A percentile compares a stretch with the other conserved stretches of the same genome.
phyloP scores from a whole-genome alignment of 495 filamentous ascomycete genomes.

The Neurospora sublineolata region DNA sequence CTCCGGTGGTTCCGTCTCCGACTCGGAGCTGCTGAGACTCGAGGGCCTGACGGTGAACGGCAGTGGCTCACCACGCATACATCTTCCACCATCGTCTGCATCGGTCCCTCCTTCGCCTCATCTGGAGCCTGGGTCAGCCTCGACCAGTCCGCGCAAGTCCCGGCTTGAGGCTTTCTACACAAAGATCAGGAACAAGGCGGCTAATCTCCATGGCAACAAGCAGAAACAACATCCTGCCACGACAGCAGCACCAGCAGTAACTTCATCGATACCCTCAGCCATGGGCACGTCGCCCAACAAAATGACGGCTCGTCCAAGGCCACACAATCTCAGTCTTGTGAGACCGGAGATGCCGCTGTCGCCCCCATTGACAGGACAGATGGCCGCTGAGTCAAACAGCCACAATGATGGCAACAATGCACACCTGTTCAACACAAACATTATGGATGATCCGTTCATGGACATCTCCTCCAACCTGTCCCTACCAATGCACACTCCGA shows the following conservation, averaged over 20 bases:
- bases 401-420: background rate
- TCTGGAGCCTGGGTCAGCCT: conserved; percentile 1
- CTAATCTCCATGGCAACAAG: conserved; percentile 8
- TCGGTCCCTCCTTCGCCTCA: conserved; percentile 19
- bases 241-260: background rate
- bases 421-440: conserved; percentile 17
- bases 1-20: conserved; percentile 29
- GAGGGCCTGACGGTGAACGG: conserved; percentile 31
- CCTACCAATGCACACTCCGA: conserved; percentile 19
- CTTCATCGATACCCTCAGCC: conserved; percentile 10
- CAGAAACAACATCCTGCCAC: conserved; percentile 5
- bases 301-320: conserved; percentile 2
- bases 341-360: conserved; percentile 20
- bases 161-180: conserved; percentile 17
- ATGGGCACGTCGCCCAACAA: conserved; percentile 12
- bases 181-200: conserved; percentile 20
- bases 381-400: conserved; percentile 6
- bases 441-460: conserved; percentile 29
- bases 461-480: conserved; percentile 8
- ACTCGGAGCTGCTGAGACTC: conserved; percentile 35
- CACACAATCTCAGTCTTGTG: conserved; percentile 7
- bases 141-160: conserved; percentile 15
- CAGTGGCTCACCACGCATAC: conserved; percentile 21
- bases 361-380: conserved; percentile 23
- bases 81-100: conserved; percentile 13